A percentile compares a stretch with the other conserved stretches of the same genome.
These are phyloP conservation scores for Stachybotrys elegans DNA, from an alignment of 2,329 filamentous ascomycete species.

Conservation along the genomic window DNA sequence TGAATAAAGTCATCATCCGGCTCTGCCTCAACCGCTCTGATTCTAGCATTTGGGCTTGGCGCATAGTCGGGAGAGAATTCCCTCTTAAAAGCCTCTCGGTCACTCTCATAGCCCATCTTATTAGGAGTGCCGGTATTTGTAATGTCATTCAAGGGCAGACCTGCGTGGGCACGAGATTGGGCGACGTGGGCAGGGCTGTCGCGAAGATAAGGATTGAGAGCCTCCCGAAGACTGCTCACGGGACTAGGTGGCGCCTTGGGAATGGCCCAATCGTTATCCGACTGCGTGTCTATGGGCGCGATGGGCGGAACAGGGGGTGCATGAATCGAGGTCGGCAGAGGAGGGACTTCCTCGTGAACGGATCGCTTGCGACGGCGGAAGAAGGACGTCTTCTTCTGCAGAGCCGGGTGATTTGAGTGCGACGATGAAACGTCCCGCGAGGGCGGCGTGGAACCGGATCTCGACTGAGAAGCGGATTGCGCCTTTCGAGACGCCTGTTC, in stretches of 20 bases:
- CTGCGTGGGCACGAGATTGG: constrained; percentile 17
- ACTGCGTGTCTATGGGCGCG: constrained; percentile 25
- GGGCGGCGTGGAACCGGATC: constrained; percentile 35
- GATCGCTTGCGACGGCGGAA: constrained; percentile 94
- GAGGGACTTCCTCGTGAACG: constrained; percentile 63
- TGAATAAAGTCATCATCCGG: constrained; percentile 23
- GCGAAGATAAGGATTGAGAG: constrained; percentile 79
- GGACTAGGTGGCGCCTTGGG: constrained; percentile 53
- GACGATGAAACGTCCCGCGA: constrained; percentile 41
- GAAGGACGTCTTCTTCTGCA: constrained; percentile 92
- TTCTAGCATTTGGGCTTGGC: constrained; percentile 65
- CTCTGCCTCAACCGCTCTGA: constrained; percentile 55
- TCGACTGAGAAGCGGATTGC: background rate
- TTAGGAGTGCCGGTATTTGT: background rate
- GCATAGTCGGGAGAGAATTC: constrained; percentile 75
- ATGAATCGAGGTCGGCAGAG: constrained; percentile 45
- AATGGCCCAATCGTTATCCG: constrained; percentile 21
- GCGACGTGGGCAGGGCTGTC: constrained; percentile 21
- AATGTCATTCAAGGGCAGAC: constrained; percentile 5
- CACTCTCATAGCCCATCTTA: constrained; percentile 3
- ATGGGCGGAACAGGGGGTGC: constrained; percentile 33
- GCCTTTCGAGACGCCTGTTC: too few species aligned
- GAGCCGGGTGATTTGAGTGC: constrained; percentile 42
- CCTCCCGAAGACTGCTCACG: constrained; percentile 74
- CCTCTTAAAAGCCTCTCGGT: constrained; percentile 35